Percentiles rank a stretch among this genome's conserved stretches.
Evolutionary conservation across 306 rosid genomes (phyloP).

Genomic region (Chamaecrista fasciculata): DNA sequence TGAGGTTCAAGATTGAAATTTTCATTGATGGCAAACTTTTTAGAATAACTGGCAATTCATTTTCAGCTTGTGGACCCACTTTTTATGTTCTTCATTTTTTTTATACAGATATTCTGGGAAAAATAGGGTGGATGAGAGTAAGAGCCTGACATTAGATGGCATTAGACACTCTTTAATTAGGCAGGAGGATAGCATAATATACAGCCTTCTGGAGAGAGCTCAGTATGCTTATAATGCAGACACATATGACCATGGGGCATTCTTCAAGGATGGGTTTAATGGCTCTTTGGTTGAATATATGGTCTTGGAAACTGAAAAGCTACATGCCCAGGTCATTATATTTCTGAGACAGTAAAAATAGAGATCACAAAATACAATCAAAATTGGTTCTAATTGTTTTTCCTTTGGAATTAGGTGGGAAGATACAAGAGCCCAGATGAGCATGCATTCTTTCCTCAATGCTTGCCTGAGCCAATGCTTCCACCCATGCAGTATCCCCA

Average conservation of each 20-base stretch:
- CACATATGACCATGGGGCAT: conserved; percentile 51
- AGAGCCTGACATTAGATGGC: conserved; percentile 50
- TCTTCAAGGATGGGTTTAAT: conserved; percentile 43
- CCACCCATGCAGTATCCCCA: conserved; percentile 67
- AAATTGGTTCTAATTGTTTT: conserved; percentile 16
- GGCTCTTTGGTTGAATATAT: conserved; percentile 69
- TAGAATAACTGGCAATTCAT: background rate
- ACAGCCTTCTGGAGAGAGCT: conserved; percentile 65
- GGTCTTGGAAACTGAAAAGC: conserved; percentile 64
- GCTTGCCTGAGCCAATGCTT: conserved; percentile 48
- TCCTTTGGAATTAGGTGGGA: conserved; percentile 52
- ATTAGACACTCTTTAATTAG: conserved; percentile 52
- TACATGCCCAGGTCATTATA: conserved; percentile 59
- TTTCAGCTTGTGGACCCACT: background rate
- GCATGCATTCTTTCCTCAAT: conserved; percentile 54
- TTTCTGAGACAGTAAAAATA: conserved; percentile 13
- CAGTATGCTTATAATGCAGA: conserved; percentile 49
- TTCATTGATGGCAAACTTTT: background rate
- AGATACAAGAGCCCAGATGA: conserved; percentile 70
- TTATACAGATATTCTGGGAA: conserved; percentile 35
- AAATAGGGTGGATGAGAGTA: conserved; percentile 55
- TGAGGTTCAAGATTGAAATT: background rate
- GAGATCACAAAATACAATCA: background rate
- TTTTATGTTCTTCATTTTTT: conserved; percentile 25
- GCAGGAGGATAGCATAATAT: conserved; percentile 70